These are phyloP conservation scores for Purpureocillium takamizusanense DNA, from an alignment of 2,329 filamentous ascomycete genomes.

Conservation along the genomic window DNA sequence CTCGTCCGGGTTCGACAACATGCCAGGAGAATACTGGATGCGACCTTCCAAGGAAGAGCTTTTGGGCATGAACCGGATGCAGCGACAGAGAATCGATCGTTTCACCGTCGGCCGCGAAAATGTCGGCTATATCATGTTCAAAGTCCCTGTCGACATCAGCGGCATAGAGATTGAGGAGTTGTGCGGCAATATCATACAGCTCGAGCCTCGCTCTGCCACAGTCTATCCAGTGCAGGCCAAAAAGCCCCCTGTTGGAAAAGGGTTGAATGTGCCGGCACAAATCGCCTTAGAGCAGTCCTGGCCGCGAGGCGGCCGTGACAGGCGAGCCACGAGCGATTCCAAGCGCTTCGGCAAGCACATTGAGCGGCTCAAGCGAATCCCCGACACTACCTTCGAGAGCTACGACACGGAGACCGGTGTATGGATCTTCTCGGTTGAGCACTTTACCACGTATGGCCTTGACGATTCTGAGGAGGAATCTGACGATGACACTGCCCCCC, in stretches of 20 bases:
- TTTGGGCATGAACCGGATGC: conserved; percentile 66
- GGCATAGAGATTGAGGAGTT: conserved; percentile 73
- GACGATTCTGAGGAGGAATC: conserved; percentile 70
- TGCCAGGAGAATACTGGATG: conserved; percentile 80
- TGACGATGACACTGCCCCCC: conserved; percentile 32
- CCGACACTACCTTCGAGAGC: conserved; percentile 70
- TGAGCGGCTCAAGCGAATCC: conserved; percentile 67
- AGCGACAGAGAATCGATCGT: conserved; percentile 63
- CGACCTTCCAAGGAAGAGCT: conserved; percentile 67
- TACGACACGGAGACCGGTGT: conserved; percentile 74
- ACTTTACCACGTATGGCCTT: conserved; percentile 92
- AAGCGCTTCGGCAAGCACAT: conserved; percentile 74
- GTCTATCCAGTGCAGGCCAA: conserved; percentile 71
- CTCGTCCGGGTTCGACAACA: conserved; percentile 27
- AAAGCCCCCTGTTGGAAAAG: conserved; percentile 80
- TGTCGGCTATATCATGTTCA: conserved; percentile 75
- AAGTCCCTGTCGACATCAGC: conserved; percentile 73
- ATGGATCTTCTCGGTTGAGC: conserved; percentile 90
- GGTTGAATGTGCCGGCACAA: conserved; percentile 81
- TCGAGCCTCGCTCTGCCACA: conserved; percentile 71
- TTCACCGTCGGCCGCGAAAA: conserved; percentile 78
- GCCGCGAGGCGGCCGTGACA: conserved; percentile 59
- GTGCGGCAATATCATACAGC: conserved; percentile 64
- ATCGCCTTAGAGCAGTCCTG: conserved; percentile 90
- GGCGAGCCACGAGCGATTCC: conserved; percentile 42